Base-by-base conservation (phyloP, 768 basidiomycete genomes). In the Strobilomyces confusus region DNA sequence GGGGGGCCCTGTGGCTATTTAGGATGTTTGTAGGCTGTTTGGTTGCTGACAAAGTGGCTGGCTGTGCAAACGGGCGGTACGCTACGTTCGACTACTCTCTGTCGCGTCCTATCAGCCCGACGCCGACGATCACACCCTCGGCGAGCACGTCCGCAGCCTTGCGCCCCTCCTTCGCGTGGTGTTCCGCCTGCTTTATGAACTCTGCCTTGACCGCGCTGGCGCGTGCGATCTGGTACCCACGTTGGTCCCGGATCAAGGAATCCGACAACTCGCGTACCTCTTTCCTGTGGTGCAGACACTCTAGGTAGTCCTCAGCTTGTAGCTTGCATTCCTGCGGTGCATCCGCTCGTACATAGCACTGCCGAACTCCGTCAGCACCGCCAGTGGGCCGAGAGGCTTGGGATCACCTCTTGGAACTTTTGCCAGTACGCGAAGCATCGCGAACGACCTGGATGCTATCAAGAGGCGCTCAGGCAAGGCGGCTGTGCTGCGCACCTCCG, bases 361-460 rank as follows among this genome's bases (percentile, higher is more conserved):
- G 55, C 22, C 54, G 11, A 44, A 8, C 17, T 11, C 23, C 54
- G 46, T 65, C 37, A 59, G 33, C 34, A 44, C 46, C 25, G 59
- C 48, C 50, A 44, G 22, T 37, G 29, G 32, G 41, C 15, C 23
- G 2, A 44, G 34, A 12, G 12, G 23, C 2, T 4, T 19, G 17
- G 4, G 43, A 54, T 49, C 49, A 86, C 88, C 66, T 85, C 87
- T 60, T 83, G 78, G 73, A 91, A 89, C 70, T 94, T 90, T 65
- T 94, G 92, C 92, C 93, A 95, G 73, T 87, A 91, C 13, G 82
- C 77, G 70, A 94, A 94, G 72, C 94, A 97, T 63, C 90, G 80
- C 56, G 89, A 83, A 58, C 83, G 83, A 61, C 91, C 92, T 93
- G 57, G 41, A 33, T 41, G 26, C 25, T 53, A 54, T 57, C 40